These are phyloP conservation scores for Effrenium voratum DNA, from an alignment of 73 alveolate species.

Conservation along the genomic window DNA sequence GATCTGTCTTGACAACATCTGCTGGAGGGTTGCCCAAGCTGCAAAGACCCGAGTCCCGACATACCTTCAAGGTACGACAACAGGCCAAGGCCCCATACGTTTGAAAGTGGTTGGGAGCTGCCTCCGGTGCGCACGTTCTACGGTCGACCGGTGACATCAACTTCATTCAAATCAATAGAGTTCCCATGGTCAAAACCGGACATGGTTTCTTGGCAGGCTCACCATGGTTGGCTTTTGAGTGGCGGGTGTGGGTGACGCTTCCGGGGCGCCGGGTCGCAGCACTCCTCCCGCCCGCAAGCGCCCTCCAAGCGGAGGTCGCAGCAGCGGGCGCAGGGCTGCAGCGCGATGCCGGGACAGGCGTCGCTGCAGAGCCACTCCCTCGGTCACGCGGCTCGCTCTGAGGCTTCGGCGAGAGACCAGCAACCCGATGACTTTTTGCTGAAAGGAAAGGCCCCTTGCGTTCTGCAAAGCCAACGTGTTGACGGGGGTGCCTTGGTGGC, in stretches of 20 bases:
- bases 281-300: neutral
- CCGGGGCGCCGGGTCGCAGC: neutral
- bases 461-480: too few relatives aligned
- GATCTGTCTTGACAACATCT: too few relatives aligned
- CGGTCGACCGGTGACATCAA: neutral
- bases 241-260: too few relatives aligned
- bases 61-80: too few relatives aligned
- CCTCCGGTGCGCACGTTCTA: neutral
- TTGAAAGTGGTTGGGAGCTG: neutral
- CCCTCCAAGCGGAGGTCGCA: neutral
- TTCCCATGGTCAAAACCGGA: neutral
- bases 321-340: conserved; percentile 17
- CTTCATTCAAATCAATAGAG: neutral
- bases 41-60: too few relatives aligned
- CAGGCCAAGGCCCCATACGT: neutral
- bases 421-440: too few relatives aligned
- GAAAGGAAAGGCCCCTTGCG: too few relatives aligned
- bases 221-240: neutral
- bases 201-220: neutral
- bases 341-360: neutral
- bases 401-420: too few relatives aligned
- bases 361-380: neutral
- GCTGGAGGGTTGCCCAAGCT: too few relatives aligned
- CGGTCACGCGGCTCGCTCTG: too few relatives aligned
- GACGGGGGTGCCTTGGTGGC: too few relatives aligned